Conservation (phyloP, 2,329 filamentous ascomycete species). For the Fusarium beomiforme region DNA sequence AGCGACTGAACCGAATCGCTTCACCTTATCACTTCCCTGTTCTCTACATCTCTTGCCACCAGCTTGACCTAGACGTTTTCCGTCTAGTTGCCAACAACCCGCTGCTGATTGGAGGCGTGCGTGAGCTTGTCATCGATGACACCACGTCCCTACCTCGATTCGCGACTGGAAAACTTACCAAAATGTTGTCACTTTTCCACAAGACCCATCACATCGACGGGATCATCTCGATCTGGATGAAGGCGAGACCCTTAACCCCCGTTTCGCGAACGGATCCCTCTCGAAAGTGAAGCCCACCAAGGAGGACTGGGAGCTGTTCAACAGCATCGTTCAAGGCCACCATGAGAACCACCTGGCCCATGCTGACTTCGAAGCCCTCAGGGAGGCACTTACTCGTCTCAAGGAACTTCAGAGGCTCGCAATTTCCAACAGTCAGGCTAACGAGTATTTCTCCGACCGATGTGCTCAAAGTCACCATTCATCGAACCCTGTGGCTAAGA, state of each 20-base stretch:
- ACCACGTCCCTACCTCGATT: slow-evolving; percentile 8
- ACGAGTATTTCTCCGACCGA: not conserved
- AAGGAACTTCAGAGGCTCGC: not conserved
- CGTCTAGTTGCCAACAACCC: not conserved
- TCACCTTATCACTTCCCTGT: not conserved
- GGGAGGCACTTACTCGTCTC: not conserved
- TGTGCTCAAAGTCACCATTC: not conserved
- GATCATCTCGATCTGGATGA: too few relatives aligned
- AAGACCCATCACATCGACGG: not conserved
- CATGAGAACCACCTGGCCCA: not conserved
- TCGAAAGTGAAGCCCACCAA: not conserved
- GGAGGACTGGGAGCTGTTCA: not conserved
- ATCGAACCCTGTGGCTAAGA: not conserved
- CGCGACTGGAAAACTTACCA: not conserved
- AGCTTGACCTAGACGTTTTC: slow-evolving; percentile 17
- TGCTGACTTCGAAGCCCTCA: not conserved
- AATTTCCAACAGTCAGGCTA: not conserved
- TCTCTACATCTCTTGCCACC: slow-evolving; percentile 15
- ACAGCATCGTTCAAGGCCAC: not conserved
- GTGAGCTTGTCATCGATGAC: slow-evolving; percentile 22
- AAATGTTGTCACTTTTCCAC: not conserved
- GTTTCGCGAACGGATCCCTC: not conserved
- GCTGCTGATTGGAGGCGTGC: not conserved
- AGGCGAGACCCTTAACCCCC: not conserved
- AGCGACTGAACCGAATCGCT: not conserved